Evolutionary conservation across 768 basidiomycete species (phyloP).

Genomic region (Filobasidium floriforme): DNA sequence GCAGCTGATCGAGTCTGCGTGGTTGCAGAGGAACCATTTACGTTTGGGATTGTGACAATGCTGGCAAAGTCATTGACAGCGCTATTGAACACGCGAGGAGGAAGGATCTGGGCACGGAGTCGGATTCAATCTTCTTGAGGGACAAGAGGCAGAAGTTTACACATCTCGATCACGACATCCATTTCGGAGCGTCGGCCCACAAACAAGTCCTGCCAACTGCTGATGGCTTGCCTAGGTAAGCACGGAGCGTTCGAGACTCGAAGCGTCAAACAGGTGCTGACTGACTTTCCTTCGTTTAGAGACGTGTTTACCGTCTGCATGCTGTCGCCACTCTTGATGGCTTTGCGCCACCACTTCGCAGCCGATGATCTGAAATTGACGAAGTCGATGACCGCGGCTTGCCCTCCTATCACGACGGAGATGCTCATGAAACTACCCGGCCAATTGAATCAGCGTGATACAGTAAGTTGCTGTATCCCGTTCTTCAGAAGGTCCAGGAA

Average conservation of each 20-base stretch:
- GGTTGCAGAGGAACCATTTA: constrained; percentile 17
- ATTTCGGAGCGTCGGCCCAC: constrained; percentile 18
- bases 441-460: constrained; percentile 16
- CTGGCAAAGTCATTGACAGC: constrained; percentile 15
- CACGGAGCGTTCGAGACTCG: neutral
- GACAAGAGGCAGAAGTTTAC: constrained; percentile 1
- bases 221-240: constrained; percentile 21
- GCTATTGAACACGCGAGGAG: constrained; percentile 20
- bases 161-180: constrained; percentile 14
- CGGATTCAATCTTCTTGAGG: constrained; percentile 5
- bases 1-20: neutral
- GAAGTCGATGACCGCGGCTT: neutral
- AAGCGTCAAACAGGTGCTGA: no score
- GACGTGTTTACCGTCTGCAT: constrained; percentile 24
- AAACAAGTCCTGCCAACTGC: constrained; percentile 14
- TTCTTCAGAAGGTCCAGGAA: neutral
- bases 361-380: constrained; percentile 10
- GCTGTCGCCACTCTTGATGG: constrained; percentile 18
- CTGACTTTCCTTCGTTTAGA: neutral
- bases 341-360: constrained; percentile 16
- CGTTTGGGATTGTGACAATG: constrained; percentile 25
- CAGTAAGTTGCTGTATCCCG: constrained; percentile 1
- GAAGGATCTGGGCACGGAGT: constrained; percentile 12
- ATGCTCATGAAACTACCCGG: constrained; percentile 16
- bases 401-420: neutral